These are phyloP conservation scores for Citrus medica DNA, from an alignment of 345 rosid species.

Conservation along the genomic window DNA sequence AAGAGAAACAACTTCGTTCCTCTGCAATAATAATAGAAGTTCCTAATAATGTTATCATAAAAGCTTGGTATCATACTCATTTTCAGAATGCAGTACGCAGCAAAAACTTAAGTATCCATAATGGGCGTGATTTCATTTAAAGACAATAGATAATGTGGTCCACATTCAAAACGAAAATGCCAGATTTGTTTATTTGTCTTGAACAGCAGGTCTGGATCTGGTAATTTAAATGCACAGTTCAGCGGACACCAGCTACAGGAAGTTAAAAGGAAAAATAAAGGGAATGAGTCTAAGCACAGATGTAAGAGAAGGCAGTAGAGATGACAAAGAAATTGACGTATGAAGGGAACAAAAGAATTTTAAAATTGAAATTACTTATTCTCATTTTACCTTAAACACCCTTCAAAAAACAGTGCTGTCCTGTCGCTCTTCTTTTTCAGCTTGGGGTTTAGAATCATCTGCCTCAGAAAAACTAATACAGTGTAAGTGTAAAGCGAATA, in stretches of 20 bases:
- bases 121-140: background rate
- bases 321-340: background rate
- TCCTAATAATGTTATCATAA: background rate
- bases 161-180: background rate
- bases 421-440: constrained; percentile 53
- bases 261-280: background rate
- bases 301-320: background rate
- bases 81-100: background rate
- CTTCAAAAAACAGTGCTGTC: constrained; percentile 79
- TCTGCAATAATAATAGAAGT: background rate
- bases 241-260: background rate
- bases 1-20: background rate
- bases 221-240: background rate
- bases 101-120: background rate
- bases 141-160: background rate
- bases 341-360: background rate
- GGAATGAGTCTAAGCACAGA: background rate
- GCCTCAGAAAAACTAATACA: constrained; percentile 35
- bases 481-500: constrained; percentile 16
- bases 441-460: constrained; percentile 89
- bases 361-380: background rate
- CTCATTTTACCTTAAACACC: constrained; percentile 64
- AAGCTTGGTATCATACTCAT: background rate
- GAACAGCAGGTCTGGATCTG: background rate
- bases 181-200: background rate